These are phyloP conservation scores for Manihot esculenta DNA, from an alignment of 441 rosid genomes.

Conservation along the genomic window DNA sequence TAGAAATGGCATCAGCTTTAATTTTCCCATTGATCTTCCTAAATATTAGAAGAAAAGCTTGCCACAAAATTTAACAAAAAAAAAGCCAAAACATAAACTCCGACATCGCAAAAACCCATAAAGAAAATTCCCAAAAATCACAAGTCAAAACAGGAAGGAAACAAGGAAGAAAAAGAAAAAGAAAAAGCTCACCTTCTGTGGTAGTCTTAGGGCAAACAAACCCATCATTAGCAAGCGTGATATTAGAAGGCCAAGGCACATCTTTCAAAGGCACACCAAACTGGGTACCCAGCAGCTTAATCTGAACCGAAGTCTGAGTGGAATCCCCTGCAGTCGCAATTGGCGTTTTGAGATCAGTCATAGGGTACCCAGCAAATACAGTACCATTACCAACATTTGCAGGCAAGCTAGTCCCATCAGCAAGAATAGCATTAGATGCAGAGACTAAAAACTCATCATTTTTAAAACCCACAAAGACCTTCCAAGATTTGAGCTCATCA, in stretches of 20 bases:
- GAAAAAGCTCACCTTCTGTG: slow-evolving; percentile 45
- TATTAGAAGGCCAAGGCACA: slow-evolving; percentile 63
- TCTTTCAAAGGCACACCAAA: slow-evolving; percentile 64
- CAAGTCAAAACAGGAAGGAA: not conserved
- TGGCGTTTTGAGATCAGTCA: slow-evolving; percentile 77
- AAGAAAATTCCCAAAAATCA: not conserved
- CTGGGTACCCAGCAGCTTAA: slow-evolving; percentile 80
- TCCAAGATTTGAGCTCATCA: slow-evolving; percentile 74
- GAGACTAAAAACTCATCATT: slow-evolving; percentile 76
- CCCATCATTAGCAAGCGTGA: slow-evolving; percentile 80
- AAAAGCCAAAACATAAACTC: not conserved
- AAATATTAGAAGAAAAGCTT: not conserved
- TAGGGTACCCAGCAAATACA: slow-evolving; percentile 71
- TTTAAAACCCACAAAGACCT: slow-evolving; percentile 63
- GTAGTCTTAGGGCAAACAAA: slow-evolving; percentile 51
- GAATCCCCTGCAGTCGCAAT: slow-evolving; percentile 88
- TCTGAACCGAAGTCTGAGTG: slow-evolving; percentile 72
- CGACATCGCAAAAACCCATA: not conserved
- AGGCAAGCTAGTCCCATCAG: slow-evolving; percentile 68
- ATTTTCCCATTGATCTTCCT: not conserved
- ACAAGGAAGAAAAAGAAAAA: too few relatives aligned
- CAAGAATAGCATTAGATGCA: slow-evolving; percentile 61
- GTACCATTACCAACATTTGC: slow-evolving; percentile 73
- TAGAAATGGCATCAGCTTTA: not conserved
- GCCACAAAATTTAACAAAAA: not conserved